Base-by-base conservation (phyloP, 768 basidiomycete species). In the Russula earlei region DNA sequence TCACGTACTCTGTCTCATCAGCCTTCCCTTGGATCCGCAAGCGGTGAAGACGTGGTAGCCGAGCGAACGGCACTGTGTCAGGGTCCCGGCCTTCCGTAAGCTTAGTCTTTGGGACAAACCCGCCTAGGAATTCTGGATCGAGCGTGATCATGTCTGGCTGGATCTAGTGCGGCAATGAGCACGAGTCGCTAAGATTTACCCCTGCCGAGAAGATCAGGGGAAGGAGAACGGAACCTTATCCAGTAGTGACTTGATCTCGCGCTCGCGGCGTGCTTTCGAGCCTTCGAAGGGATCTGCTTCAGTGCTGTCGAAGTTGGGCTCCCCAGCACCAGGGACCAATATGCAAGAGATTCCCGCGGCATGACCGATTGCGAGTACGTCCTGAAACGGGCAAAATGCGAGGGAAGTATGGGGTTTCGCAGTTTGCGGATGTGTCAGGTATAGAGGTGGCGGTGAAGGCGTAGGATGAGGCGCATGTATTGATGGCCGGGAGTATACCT, bases 251-350 rank as follows among this genome's bases (percentile, higher is more conserved):
- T 88, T 85, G 64, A 98, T 91, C 69, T 98, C 96, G 54, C 89
- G 77, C 72, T 98, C 96, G 52, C 89, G 77, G 55, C 92, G 71
- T 20, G 87, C 77, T 59, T 81, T 84, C 68, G 79, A 82, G 65
- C 84, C 80, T 70, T 99, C 95, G 72, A 87, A 97, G 3, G 94
- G 92, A 79, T 99, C 94, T 0, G 91, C 90, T 69, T 98, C 96
- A 14, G 77, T 69, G 55, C 86, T 88, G 66, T 99, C 96, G 67
- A 93, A 95, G 75, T 96, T 93, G 44, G 94, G 82, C 69, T 98
- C 94, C 33, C 95, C 96, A 9, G 84, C 73, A 25, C 95, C 95
- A 0, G 96, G 96, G 0, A 98, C 85, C 52, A 98, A 76, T 49
- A 98, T 78, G 40, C 81, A 87, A 4, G 89, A 89, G 17, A 98